Conservation (phyloP, 2,329 filamentous ascomycete species). For the Penicillium expansum region DNA sequence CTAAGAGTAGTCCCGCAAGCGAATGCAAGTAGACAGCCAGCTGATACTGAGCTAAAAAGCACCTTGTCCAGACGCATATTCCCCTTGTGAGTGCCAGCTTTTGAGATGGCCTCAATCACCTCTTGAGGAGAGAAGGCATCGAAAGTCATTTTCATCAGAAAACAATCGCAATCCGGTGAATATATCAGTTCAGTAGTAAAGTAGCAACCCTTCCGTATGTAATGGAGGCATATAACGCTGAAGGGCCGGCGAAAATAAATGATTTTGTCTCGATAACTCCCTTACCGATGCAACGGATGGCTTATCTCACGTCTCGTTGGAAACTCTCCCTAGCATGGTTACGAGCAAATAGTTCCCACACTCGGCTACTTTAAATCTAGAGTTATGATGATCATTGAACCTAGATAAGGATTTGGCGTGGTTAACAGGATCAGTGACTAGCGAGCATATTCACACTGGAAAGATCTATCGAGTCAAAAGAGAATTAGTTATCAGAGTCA, state of each 20-base stretch:
- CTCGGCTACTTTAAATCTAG: background rate
- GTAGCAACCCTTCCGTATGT: background rate
- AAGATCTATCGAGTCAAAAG: slow-evolving; percentile 6
- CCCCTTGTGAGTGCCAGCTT: slow-evolving; percentile 52
- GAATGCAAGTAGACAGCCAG: slow-evolving; percentile 53
- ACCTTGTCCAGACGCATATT: slow-evolving; percentile 54
- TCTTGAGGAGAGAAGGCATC: slow-evolving; percentile 50
- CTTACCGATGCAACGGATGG: background rate
- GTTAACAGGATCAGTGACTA: background rate
- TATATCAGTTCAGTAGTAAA: background rate
- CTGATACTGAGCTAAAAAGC: slow-evolving; percentile 52
- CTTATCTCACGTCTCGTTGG: background rate
- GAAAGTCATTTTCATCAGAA: slow-evolving; percentile 26
- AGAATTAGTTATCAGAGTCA: slow-evolving; percentile 9
- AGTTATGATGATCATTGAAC: background rate
- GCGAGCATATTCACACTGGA: background rate
- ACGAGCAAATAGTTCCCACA: background rate
- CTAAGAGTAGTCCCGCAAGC: slow-evolving; percentile 50
- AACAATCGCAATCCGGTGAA: background rate
- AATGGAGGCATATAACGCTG: too few species aligned
- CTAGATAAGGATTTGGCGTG: slow-evolving; percentile 1
- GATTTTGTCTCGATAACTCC: too few species aligned
- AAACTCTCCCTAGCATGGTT: background rate
- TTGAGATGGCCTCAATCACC: slow-evolving; percentile 51
- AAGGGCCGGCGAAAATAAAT: too few species aligned